Base-by-base conservation (phyloP, 495 filamentous ascomycete genomes). In the Emericellopsis terricola region DNA sequence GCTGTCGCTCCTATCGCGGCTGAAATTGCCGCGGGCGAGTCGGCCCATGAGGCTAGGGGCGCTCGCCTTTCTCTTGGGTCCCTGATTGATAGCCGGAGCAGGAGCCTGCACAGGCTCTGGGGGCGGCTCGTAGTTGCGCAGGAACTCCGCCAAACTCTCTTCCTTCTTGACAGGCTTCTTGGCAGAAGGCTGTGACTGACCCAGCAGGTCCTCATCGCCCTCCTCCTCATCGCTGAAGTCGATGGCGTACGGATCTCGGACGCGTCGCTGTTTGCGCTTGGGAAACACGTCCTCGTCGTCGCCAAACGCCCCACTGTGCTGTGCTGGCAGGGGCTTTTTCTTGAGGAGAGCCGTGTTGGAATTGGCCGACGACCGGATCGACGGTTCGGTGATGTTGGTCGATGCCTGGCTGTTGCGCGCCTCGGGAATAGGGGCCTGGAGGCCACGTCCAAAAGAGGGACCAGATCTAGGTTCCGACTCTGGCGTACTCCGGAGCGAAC, bases 211-310 rank as follows among this genome's bases (percentile, higher is more conserved):
- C 4, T 75, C 56, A 11, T 76, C 72, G 1, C 63, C 58, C 2
- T 82, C 71, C 14, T 86, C 80, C 20, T 87, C 79, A 41, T 86
- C 81, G 40, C 78, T 81, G 27, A 76, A 65, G 41, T 94, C 87
- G 38, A 96, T 80, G 21, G 85, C 79, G 43, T 94, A 96, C 1
- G 89, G 87, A 45, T 99, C 91, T 28, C 68, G 78, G 28, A 81
- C 71, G 17, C 84, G 73, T 26, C 74, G 69, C 32, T 74, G 79
- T 42, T 76, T 93, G 37, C 81, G 73, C 29, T 64, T 61, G 3
- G 68, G 66, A 47, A 65, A 62, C 17, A 59, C 55, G 10, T 56
- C 53, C 19, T 56, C 53, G n/a, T 27, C 33, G 11, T 35, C 33
- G 23, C 48, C 50, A 20, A 46, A 44, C 23, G 44, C 48, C 16